Conservation (phyloP, 768 basidiomycete genomes). For the Polyporus arcularius region DNA sequence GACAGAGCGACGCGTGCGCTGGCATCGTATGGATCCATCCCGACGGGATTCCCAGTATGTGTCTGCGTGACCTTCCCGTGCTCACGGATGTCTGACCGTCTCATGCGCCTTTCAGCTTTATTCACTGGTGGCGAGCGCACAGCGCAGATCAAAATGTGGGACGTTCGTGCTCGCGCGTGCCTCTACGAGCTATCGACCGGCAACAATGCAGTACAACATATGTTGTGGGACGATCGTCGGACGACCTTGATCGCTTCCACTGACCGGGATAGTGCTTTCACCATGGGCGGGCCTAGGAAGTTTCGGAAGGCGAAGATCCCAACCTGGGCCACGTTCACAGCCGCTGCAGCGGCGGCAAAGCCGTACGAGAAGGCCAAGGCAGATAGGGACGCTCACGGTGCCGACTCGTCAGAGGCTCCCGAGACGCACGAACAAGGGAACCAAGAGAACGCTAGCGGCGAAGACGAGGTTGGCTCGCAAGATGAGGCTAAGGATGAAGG, state of each 20-base stretch:
- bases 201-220: slow-evolving; percentile 38
- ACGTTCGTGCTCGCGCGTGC: slow-evolving; percentile 34
- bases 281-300: slow-evolving; percentile 20
- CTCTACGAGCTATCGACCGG: slow-evolving; percentile 46
- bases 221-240: slow-evolving; percentile 36
- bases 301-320: slow-evolving; percentile 25
- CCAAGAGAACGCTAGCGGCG: too few species aligned
- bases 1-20: slow-evolving; percentile 15
- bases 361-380: too few species aligned
- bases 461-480: too few species aligned
- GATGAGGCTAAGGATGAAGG: too few species aligned
- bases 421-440: not conserved
- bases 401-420: not conserved
- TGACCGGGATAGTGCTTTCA: slow-evolving; percentile 30
- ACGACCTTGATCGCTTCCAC: slow-evolving; percentile 38
- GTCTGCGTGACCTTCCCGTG: not conserved
- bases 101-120: slow-evolving; percentile 31
- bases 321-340: slow-evolving; percentile 1
- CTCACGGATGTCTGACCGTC: not conserved
- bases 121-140: slow-evolving; percentile 37
- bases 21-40: slow-evolving; percentile 34
- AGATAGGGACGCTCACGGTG: not conserved
- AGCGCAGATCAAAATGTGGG: slow-evolving; percentile 43
- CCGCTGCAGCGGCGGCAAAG: too few species aligned
- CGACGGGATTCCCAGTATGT: slow-evolving; percentile 38